phyloP scores from a whole-genome alignment of 345 rosid genomes.

The Euphorbia tirucalli region DNA sequence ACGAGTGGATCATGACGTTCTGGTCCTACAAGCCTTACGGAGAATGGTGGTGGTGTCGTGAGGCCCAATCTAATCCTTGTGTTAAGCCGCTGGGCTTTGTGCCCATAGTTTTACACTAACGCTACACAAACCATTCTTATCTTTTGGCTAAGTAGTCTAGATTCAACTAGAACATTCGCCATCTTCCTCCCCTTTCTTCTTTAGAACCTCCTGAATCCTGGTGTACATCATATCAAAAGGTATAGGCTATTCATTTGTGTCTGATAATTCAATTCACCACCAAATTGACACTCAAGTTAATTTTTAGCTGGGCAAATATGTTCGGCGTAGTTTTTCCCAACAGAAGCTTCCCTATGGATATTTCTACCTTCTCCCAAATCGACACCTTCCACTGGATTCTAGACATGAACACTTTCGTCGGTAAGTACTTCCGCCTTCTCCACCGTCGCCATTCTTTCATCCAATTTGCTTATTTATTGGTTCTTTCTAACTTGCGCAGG shows the following conservation, averaged over 20 bases:
- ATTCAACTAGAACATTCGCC: neutral
- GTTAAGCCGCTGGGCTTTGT: too few species aligned
- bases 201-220: neutral
- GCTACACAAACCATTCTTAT: too few species aligned
- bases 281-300: neutral
- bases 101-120: too few species aligned
- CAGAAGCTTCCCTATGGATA: slow-evolving; percentile 92
- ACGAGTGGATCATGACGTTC: too few species aligned
- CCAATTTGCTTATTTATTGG: too few species aligned
- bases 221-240: too few species aligned
- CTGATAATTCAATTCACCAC: too few species aligned
- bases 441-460: too few species aligned
- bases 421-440: slow-evolving; percentile 21
- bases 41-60: too few species aligned
- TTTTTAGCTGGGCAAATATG: slow-evolving; percentile 33
- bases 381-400: slow-evolving; percentile 93
- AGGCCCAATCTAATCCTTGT: too few species aligned
- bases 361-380: slow-evolving; percentile 83
- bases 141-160: neutral
- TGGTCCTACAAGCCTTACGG: too few species aligned
- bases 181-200: neutral
- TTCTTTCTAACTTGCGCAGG: slow-evolving; percentile 34
- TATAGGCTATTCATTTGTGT: too few species aligned
- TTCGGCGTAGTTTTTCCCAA: slow-evolving; percentile 96
- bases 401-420: slow-evolving; percentile 96